Conservation (phyloP, 306 rosid species). For the Cucumis hystrix region DNA sequence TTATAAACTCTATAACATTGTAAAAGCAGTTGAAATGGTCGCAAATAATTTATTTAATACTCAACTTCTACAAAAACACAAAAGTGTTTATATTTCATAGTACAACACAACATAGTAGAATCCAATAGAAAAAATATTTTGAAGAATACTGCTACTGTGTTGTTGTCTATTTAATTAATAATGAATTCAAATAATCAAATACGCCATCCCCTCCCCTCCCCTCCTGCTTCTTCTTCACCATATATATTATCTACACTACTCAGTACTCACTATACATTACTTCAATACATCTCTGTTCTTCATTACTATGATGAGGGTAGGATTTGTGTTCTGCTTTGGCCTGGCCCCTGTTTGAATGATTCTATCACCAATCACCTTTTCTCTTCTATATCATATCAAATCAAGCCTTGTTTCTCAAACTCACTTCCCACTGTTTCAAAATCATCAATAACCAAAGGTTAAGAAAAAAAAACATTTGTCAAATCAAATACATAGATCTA, state of each 20-base stretch:
- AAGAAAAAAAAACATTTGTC: too few relatives aligned
- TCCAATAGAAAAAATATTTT: background rate
- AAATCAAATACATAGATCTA: too few relatives aligned
- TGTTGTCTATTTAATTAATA: background rate
- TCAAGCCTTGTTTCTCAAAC: background rate
- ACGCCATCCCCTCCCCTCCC: too few relatives aligned
- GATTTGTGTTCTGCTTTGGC: background rate
- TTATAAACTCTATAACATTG: too few relatives aligned
- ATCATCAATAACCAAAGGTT: background rate
- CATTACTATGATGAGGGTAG: background rate
- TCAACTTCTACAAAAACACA: too few relatives aligned
- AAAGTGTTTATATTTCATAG: too few relatives aligned
- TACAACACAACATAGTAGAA: background rate
- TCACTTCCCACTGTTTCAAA: constrained; percentile 6
- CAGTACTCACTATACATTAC: background rate
- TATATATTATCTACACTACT: background rate
- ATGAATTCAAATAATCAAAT: background rate
- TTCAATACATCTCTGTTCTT: background rate
- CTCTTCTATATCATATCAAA: constrained; percentile 1
- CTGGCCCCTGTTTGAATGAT: background rate
- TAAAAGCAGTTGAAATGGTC: too few relatives aligned
- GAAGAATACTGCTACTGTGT: background rate
- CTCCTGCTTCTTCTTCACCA: background rate
- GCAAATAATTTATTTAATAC: too few relatives aligned
- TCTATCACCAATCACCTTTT: background rate